A percentile compares a stretch with the other conserved stretches of the same genome.
Conservation (phyloP, 495 filamentous ascomycete genomes). For the Annulohypoxylon moriforme region DNA sequence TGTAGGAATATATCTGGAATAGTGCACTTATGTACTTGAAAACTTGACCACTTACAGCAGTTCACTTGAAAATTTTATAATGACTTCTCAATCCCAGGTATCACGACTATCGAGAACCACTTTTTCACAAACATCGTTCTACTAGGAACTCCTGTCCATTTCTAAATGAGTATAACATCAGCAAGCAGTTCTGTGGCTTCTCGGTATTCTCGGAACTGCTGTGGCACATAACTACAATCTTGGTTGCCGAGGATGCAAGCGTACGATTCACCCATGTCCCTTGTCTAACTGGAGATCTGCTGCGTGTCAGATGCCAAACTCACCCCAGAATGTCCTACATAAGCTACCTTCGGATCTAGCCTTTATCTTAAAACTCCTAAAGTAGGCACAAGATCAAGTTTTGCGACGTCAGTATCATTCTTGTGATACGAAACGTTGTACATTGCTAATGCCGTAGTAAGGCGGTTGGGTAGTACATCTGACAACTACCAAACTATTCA, state of each 20-base stretch:
- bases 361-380: conserved; percentile 9
- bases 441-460: background rate
- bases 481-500: background rate
- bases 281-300: conserved; percentile 5
- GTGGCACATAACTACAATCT: conserved; percentile 28
- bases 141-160: conserved; percentile 13
- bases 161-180: conserved; percentile 14
- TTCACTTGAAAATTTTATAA: background rate
- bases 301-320: conserved; percentile 28
- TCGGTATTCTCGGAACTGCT: conserved; percentile 39
- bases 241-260: conserved; percentile 7
- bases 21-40: too few species aligned
- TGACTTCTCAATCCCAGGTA: background rate
- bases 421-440: conserved; percentile 1
- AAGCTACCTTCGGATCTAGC: background rate
- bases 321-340: conserved; percentile 12
- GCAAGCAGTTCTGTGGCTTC: conserved; percentile 15
- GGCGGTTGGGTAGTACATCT: background rate
- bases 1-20: background rate
- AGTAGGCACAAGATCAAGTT: conserved; percentile 4
- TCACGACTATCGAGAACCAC: background rate
- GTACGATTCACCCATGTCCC: conserved; percentile 16
- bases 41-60: background rate
- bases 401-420: conserved; percentile 3
- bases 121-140: conserved; percentile 20